phyloP scores from a whole-genome alignment of 2,329 filamentous ascomycete genomes.

The Aspergillus sp. region DNA sequence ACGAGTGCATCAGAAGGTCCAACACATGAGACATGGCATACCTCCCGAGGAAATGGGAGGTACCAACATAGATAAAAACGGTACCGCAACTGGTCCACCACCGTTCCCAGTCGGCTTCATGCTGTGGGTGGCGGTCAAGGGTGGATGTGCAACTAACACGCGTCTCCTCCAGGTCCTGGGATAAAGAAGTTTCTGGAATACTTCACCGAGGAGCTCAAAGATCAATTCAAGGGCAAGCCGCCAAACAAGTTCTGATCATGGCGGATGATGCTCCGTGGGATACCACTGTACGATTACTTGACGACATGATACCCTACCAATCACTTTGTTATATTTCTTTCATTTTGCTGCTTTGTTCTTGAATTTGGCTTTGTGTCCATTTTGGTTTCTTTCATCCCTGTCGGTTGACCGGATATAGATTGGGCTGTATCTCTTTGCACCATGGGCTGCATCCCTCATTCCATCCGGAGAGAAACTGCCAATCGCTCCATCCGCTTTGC shows the following conservation, averaged over 20 bases:
- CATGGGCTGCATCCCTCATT: not conserved
- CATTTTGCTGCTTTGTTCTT: not conserved
- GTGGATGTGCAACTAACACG: not conserved
- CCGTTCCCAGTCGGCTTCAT: too few species aligned
- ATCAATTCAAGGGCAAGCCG: slow-evolving; percentile 40
- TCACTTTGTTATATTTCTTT: not conserved
- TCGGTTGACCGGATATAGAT: too few species aligned
- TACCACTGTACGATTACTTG: slow-evolving; percentile 10
- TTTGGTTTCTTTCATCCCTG: not conserved
- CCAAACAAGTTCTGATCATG: slow-evolving; percentile 27
- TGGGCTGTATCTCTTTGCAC: too few species aligned
- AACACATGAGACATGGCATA: slow-evolving; percentile 41
- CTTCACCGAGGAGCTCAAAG: slow-evolving; percentile 45
- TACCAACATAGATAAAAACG: slow-evolving; percentile 38
- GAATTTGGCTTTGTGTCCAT: too few species aligned
- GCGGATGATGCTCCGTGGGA: not conserved
- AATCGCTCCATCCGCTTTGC: not conserved
- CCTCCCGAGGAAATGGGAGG: slow-evolving; percentile 44
- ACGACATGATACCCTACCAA: slow-evolving; percentile 6
- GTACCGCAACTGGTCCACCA: slow-evolving; percentile 17
- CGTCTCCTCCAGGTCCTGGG: slow-evolving; percentile 19
- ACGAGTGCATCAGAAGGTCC: slow-evolving; percentile 41
- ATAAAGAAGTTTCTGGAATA: slow-evolving; percentile 35
- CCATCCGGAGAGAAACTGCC: not conserved
- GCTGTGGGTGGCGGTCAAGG: too few species aligned